Conservation (phyloP, 805 yeast genomes). For the Lipomyces yamanashiensis region DNA sequence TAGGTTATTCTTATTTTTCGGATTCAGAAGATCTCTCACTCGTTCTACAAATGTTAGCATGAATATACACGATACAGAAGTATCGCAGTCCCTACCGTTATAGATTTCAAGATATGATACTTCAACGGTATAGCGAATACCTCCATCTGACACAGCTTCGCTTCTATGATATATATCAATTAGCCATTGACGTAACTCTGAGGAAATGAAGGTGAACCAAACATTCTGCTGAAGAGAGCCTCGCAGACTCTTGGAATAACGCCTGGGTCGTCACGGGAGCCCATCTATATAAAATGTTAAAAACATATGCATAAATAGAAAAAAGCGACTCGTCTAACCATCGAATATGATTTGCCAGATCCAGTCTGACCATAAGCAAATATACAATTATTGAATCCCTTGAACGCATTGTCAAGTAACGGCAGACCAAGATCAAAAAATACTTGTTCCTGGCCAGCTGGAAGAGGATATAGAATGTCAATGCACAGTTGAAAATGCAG, state of each 20-base stretch:
- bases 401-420: conserved; percentile 63
- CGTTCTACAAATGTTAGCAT: conserved; percentile 47
- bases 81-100: conserved; percentile 50
- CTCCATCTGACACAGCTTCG: conserved; percentile 8
- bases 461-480: not conserved
- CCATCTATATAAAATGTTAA: conserved; percentile 53
- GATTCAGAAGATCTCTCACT: conserved; percentile 64
- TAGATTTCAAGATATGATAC: conserved; percentile 75
- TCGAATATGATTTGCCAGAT: conserved; percentile 81
- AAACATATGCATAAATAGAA: not conserved
- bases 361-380: conserved; percentile 86
- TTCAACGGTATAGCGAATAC: conserved; percentile 49
- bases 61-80: not conserved
- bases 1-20: conserved; percentile 24
- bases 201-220: not conserved
- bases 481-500: not conserved
- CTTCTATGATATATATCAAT: not conserved
- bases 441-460: conserved; percentile 52
- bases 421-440: conserved; percentile 63
- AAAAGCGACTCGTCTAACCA: conserved; percentile 46
- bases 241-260: conserved; percentile 66
- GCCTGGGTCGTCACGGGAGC: conserved; percentile 58
- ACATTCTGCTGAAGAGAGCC: conserved; percentile 55
- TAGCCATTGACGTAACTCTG: not conserved
- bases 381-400: conserved; percentile 74